Base-by-base conservation (phyloP, 2,329 filamentous ascomycete genomes). In the Coleophoma crateriformis region DNA sequence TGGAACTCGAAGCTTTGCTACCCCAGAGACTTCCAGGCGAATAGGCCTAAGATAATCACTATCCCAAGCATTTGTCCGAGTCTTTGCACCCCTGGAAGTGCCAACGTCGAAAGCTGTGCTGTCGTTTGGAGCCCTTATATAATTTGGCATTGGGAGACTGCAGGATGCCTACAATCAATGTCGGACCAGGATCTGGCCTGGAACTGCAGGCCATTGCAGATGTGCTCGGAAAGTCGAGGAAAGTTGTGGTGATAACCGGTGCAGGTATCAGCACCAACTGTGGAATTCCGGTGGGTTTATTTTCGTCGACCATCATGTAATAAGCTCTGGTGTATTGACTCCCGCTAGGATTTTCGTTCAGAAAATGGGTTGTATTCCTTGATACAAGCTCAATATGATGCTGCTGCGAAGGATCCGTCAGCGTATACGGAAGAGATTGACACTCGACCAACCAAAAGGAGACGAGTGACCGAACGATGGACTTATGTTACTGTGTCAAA, bases 181-280 rank as follows among this genome's bases (percentile, higher is more conserved):
- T 67, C 22, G 47, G 46, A 7, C 53, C 61, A 43, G 51, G 45
- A 12, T 62, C 58, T 39, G 50, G 45, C 40, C 17, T 50, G 53
- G 35, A 64, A 46, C 72, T 88, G n/a, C 82, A 85, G 58, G 69
- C 78, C 33, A 80, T 88, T 55, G 84, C 85, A 59, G 78, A 87
- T 61, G 68, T 73, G 3, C 68, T 88, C 41, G 76, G 77, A 54
- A 84, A 82, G 63, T 78, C 85, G 11, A 79, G 77, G 54, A 88
- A 86, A 63, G 75, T 87, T n/a, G 75, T 88, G 8, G 79, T 88
- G 17, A 73, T 88, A 33, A 88, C 85, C 0, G 85, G 85, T 45
- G 85, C 85, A 45, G 85, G 85, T 47, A 88, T 88, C 62, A 87
- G 83, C 62, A 88, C 85, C 46, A 88, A 87, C 63, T 87, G 83